These are phyloP conservation scores for Skeletonema potamos DNA, from an alignment of 108 stramenopile genomes.

Conservation along the genomic window DNA sequence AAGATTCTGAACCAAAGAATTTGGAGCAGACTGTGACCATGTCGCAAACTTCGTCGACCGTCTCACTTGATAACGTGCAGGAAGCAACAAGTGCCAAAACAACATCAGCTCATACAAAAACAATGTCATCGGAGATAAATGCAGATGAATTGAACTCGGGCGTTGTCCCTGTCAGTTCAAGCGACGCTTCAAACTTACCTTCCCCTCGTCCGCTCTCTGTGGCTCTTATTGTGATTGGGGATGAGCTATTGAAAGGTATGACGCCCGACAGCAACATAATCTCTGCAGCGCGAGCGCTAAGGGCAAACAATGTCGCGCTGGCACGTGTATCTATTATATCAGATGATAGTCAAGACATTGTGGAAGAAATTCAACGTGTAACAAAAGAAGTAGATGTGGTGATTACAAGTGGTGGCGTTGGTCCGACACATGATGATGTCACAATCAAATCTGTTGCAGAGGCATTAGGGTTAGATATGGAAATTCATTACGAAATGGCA, in stretches of 20 bases:
- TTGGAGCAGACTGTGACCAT: conserved; percentile 8
- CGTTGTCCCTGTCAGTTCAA: not conserved
- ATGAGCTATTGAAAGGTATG: conserved; percentile 93
- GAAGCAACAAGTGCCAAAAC: not conserved
- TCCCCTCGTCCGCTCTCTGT: conserved; percentile 40
- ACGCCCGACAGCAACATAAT: conserved; percentile 88
- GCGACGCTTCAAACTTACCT: conserved; percentile 1
- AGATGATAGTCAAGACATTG: conserved; percentile 81
- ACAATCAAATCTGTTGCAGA: conserved; percentile 91
- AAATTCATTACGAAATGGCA: conserved; percentile 88
- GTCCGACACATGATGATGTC: conserved; percentile 97
- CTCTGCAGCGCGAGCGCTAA: conserved; percentile 77
- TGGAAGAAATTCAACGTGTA: conserved; percentile 71
- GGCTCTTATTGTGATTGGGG: conserved; percentile 88
- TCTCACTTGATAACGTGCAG: conserved; percentile 15
- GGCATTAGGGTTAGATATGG: conserved; percentile 68
- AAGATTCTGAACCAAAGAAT: not conserved
- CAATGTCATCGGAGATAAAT: conserved; percentile 10
- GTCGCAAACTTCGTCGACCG: conserved; percentile 36
- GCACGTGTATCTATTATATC: conserved; percentile 83
- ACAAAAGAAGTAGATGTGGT: conserved; percentile 80
- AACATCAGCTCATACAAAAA: not conserved
- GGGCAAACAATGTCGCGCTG: conserved; percentile 75
- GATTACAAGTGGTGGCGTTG: conserved; percentile 95
- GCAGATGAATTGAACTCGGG: not conserved